Evolutionary conservation across 371 early-diverging fungal genomes (phyloP), one percentile per base, ranked within the genome.

Genomic region (Aphelidium insulamus): DNA sequence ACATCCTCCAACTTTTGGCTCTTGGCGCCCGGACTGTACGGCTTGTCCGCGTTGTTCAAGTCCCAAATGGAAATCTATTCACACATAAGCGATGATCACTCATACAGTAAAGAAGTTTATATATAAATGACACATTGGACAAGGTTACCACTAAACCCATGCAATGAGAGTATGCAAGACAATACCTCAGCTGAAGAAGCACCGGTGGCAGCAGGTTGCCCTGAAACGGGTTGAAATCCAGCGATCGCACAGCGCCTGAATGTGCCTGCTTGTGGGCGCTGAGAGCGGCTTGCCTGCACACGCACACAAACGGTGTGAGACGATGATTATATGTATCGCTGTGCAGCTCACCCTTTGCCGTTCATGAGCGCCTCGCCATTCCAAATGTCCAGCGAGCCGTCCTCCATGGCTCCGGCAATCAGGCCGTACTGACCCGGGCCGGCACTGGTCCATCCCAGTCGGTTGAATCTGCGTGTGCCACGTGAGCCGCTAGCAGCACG

Each of bases 371-470:
- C 62, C 25, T 60, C 46, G 7, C 90, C 75, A 54, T 86, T 67
- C 85, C 85, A 91, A 21, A 92, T 54, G 30, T 66, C 62, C 24
- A 95, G 55, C 39, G 83, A 79, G 26, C 91, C 90, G 53, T 76
- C 84, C 50, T 91, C 92, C 67, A 87, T 66, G 32, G 92, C 97
- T 40, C 88, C 87, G 4, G 82, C 97, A 39, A 95, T 56, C 8
- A 87, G 55, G 38, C 95, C 91, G 33, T 69, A 59, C 8, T 70
- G 55, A 16, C 59, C 64, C 14, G 57, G 42, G 15, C 61, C 47
- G 36, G 53, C 49, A 44, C 44, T 43, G 31, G 71, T 66, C 91
- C 92, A 95, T 12, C 73, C 81, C 28, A 91, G 53, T 4, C 86
- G 78, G 48, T 88, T 80, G 51, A 85, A 82, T 43, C 84, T 57